A percentile compares a stretch with the other conserved stretches of the same genome.
phyloP scores from a whole-genome alignment of 1,139 yeast species.

The Yamadazyma spencermartinsiae region DNA sequence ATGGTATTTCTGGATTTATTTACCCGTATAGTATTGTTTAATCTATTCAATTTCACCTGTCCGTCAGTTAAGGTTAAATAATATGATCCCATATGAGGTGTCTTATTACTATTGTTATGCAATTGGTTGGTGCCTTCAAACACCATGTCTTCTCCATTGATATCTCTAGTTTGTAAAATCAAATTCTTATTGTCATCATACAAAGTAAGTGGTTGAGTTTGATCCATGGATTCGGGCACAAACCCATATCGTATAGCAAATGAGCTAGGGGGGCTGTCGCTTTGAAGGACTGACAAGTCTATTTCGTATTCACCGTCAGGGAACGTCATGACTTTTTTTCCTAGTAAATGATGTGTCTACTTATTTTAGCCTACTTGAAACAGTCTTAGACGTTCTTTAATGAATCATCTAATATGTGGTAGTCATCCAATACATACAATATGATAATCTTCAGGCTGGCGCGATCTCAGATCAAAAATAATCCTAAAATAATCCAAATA shows the following conservation, averaged over 20 bases:
- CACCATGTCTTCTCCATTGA: constrained; percentile 26
- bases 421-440: no score
- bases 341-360: no score
- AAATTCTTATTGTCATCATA: constrained; percentile 39
- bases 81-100: constrained; percentile 27
- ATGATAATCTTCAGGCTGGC: no score
- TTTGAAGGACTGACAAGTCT: constrained; percentile 32
- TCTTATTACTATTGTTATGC: constrained; percentile 18
- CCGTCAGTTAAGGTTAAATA: constrained; percentile 25
- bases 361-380: no score
- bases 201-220: constrained; percentile 30
- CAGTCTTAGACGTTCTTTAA: no score
- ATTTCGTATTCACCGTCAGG: constrained; percentile 51
- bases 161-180: constrained; percentile 31
- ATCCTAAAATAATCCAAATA: no score
- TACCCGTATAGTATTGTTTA: constrained; percentile 36
- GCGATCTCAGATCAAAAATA: not conserved
- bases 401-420: no score
- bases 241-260: constrained; percentile 45
- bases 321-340: constrained; percentile 12
- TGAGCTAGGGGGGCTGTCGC: constrained; percentile 10
- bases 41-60: constrained; percentile 21
- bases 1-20: constrained; percentile 38
- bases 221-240: constrained; percentile 47
- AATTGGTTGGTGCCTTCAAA: constrained; percentile 44